Evolutionary conservation across 768 basidiomycete genomes (phyloP).

Genomic region (Lyophyllum decastes): DNA sequence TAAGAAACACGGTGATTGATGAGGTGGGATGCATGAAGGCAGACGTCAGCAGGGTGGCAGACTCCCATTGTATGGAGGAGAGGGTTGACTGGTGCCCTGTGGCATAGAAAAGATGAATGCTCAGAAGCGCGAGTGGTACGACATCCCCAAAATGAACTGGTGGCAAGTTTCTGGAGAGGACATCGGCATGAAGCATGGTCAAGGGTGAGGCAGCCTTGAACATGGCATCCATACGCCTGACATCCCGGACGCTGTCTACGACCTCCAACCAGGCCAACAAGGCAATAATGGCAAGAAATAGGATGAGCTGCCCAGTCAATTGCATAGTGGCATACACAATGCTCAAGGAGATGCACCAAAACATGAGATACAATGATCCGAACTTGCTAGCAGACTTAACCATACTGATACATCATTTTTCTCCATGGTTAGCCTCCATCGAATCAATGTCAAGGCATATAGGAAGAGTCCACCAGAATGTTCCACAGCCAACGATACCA

Average conservation of each 20-base stretch:
- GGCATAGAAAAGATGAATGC: slow-evolving; percentile 74
- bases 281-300: slow-evolving; percentile 64
- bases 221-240: too few relatives aligned
- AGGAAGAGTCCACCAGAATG: too few relatives aligned
- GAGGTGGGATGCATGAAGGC: slow-evolving; percentile 73
- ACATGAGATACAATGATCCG: slow-evolving; percentile 80
- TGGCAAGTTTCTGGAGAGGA: slow-evolving; percentile 48
- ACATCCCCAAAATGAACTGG: slow-evolving; percentile 62
- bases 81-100: slow-evolving; percentile 94
- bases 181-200: slow-evolving; percentile 54
- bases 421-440: too few relatives aligned
- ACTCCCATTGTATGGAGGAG: slow-evolving; percentile 93
- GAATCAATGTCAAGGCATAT: too few relatives aligned
- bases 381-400: too few relatives aligned
- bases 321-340: slow-evolving; percentile 69
- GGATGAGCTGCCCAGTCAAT: slow-evolving; percentile 79
- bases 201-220: too few relatives aligned
- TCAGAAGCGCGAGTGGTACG: slow-evolving; percentile 74
- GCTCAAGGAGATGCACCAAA: slow-evolving; percentile 69
- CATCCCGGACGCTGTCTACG: slow-evolving; percentile 80
- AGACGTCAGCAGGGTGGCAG: slow-evolving; percentile 80
- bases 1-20: slow-evolving; percentile 70
- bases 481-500: too few relatives aligned
- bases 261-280: slow-evolving; percentile 80
- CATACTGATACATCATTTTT: too few relatives aligned